Conservation (phyloP, 179 eudicot genomes). For the Monotropa hypopitys region DNA sequence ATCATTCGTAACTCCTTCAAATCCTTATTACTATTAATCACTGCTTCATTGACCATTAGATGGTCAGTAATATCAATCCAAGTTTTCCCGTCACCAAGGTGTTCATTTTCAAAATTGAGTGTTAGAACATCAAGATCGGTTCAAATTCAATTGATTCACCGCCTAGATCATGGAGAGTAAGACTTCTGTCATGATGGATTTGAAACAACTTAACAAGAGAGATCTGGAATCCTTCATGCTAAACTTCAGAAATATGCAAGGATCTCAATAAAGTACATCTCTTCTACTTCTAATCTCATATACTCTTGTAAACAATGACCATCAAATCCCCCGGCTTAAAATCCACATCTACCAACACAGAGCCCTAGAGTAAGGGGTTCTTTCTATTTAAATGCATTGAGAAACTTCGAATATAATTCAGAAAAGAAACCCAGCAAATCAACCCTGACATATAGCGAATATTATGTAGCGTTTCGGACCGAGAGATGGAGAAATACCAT, state of each 20-base stretch:
- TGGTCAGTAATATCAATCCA: neutral
- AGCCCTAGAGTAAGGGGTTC: neutral
- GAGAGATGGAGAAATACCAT: conserved; percentile 35
- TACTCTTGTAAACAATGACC: neutral
- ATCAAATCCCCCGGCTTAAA: neutral
- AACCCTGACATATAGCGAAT: neutral
- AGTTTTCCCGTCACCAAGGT: neutral
- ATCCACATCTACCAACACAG: neutral
- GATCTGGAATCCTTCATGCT: neutral
- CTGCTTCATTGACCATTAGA: neutral
- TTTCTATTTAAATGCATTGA: neutral
- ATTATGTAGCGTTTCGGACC: neutral
- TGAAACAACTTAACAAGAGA: neutral
- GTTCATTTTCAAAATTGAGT: neutral
- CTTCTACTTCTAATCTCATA: neutral
- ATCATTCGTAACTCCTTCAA: too few relatives aligned
- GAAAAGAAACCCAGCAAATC: neutral
- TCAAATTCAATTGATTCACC: neutral
- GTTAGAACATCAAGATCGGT: neutral
- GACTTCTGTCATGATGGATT: neutral
- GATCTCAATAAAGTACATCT: neutral
- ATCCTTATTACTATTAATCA: too few relatives aligned
- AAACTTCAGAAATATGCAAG: neutral
- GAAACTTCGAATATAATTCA: neutral
- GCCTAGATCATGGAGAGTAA: neutral